phyloP scores from a whole-genome alignment of 1,284 basidiomycete genomes.

The Trametes versicolor region DNA sequence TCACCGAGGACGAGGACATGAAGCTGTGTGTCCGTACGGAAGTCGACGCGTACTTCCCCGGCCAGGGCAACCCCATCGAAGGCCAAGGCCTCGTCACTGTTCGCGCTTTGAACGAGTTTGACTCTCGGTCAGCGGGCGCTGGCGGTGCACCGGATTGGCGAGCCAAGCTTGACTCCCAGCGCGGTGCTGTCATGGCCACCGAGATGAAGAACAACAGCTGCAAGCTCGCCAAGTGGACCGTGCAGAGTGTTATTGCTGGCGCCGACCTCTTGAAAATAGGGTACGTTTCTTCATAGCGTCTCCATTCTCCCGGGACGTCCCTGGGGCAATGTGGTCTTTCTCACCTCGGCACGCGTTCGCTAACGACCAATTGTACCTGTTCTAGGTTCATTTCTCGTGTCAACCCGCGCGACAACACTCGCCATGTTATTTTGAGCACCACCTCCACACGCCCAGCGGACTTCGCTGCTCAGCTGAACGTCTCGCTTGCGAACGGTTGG shows the following conservation, averaged over 20 bases:
- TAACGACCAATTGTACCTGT: slow-evolving; percentile 3
- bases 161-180: slow-evolving; percentile 93
- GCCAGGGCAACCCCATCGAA: slow-evolving; percentile 69
- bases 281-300: slow-evolving; percentile 54
- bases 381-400: slow-evolving; percentile 91
- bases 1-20: slow-evolving; percentile 91
- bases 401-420: slow-evolving; percentile 93
- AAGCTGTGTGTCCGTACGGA: slow-evolving; percentile 96
- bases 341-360: slow-evolving; percentile 5
- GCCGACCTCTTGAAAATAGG: slow-evolving; percentile 99
- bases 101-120: slow-evolving; percentile 97
- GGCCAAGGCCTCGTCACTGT: slow-evolving; percentile 91
- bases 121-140: slow-evolving; percentile 89
- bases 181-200: slow-evolving; percentile 97
- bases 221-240: slow-evolving; percentile 98
- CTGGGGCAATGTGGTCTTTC: neutral
- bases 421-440: slow-evolving; percentile 96
- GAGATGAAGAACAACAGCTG: slow-evolving; percentile 99
- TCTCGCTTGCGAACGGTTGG: slow-evolving; percentile 97
- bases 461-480: slow-evolving; percentile 95
- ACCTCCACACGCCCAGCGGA: slow-evolving; percentile 95
- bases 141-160: slow-evolving; percentile 98
- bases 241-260: slow-evolving; percentile 95
- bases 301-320: neutral
- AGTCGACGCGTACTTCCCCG: slow-evolving; percentile 89